phyloP scores from a whole-genome alignment of 805 yeast genomes.

The Wickerhamiella parazyma region DNA sequence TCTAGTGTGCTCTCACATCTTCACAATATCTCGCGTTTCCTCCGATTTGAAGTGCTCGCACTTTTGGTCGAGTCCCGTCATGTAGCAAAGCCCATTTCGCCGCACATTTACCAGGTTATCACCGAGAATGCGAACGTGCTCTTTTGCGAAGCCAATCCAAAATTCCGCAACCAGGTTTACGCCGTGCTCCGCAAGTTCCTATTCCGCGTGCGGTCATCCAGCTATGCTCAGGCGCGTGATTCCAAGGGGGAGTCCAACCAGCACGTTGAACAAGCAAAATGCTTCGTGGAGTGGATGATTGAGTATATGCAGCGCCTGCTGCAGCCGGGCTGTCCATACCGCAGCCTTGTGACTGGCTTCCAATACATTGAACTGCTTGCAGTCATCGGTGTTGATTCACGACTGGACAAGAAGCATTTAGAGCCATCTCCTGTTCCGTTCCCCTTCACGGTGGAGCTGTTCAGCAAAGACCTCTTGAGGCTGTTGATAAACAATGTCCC shows the following conservation, averaged over 20 bases:
- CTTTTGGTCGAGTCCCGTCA: conserved; percentile 48
- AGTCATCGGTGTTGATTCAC: conserved; percentile 42
- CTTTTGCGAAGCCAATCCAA: conserved; percentile 53
- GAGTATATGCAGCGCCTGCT: conserved; percentile 29
- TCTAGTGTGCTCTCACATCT: background rate
- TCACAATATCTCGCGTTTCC: conserved; percentile 10
- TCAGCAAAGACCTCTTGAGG: conserved; percentile 30
- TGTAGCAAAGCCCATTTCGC: conserved; percentile 43
- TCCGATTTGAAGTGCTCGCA: conserved; percentile 45
- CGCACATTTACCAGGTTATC: conserved; percentile 33
- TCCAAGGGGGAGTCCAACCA: conserved; percentile 10
- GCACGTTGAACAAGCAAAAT: conserved; percentile 21
- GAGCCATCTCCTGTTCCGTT: conserved; percentile 35
- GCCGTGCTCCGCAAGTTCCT: conserved; percentile 51
- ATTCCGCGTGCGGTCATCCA: conserved; percentile 52
- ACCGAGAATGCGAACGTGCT: conserved; percentile 34
- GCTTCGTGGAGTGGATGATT: conserved; percentile 33
- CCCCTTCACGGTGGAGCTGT: conserved; percentile 37
- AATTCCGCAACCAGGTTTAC: conserved; percentile 49
- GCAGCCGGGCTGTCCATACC: conserved; percentile 46
- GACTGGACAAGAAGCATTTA: conserved; percentile 27
- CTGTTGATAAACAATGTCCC: conserved; percentile 47
- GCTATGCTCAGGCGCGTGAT: conserved; percentile 45
- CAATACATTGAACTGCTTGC: conserved; percentile 35
- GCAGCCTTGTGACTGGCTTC: conserved; percentile 37